Percentiles rank a stretch among this genome's conserved stretches.
These are phyloP conservation scores for Euphorbia tirucalli DNA, from an alignment of 345 rosid genomes.

Conservation along the genomic window DNA sequence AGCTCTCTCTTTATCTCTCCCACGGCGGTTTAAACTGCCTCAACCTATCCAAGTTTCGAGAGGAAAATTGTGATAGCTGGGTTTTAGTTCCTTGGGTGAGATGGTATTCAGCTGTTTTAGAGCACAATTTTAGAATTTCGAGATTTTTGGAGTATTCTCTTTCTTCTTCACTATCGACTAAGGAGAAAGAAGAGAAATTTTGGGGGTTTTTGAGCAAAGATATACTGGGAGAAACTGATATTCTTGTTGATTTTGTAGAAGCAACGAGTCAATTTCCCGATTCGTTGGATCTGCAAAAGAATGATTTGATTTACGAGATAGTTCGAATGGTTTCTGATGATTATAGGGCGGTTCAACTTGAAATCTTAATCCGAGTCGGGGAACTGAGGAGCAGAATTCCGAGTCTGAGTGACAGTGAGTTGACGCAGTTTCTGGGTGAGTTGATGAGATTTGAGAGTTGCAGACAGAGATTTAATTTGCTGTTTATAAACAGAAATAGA, in stretches of 20 bases:
- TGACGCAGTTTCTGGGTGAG: conserved; percentile 27
- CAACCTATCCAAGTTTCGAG: conserved; percentile 41
- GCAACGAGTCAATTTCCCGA: conserved; percentile 36
- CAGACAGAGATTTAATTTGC: conserved; percentile 27
- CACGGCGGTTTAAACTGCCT: conserved; percentile 46
- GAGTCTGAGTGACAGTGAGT: conserved; percentile 33
- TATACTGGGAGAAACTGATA: conserved; percentile 36
- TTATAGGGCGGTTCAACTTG: conserved; percentile 41
- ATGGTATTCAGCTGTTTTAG: conserved; percentile 57
- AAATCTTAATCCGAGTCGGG: conserved; percentile 36
- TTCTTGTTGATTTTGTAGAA: conserved; percentile 34
- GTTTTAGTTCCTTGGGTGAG: conserved; percentile 54
- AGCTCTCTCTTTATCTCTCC: conserved; percentile 39
- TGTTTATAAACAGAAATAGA: conserved; percentile 46
- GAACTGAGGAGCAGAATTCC: conserved; percentile 34
- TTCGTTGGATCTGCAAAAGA: conserved; percentile 42
- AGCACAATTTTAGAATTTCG: conserved; percentile 41
- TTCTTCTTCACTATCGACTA: conserved; percentile 7
- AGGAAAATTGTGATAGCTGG: conserved; percentile 28
- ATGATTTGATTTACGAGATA: conserved; percentile 44
- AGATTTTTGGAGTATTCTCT: conserved; percentile 39
- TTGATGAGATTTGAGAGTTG: conserved; percentile 41
- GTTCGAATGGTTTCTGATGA: conserved; percentile 48
- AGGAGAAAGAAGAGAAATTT: conserved; percentile 16
- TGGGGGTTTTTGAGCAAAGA: conserved; percentile 22